Evolutionary conservation across 73 alveolate species (phyloP), one percentile per base, ranked within the genome.

Genomic region (Paramecium caudatum): DNA sequence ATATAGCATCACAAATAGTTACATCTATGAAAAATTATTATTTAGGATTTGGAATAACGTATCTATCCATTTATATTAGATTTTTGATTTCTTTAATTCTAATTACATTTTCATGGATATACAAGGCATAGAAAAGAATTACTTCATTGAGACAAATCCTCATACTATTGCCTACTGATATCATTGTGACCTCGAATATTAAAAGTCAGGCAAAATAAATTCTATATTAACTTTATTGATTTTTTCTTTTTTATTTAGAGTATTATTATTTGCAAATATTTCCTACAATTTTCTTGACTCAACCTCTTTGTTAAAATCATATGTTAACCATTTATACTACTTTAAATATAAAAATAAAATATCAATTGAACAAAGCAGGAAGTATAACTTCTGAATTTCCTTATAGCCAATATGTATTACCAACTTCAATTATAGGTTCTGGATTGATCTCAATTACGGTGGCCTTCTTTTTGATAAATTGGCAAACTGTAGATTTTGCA

Each of bases 391-490:
- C 98, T 45, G 94, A 47, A 15, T 47, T 80, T 55, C 94, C 96
- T 4, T 21, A 23, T 2, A 94, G 47, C 47, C 87, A 46, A 17
- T 50, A 39, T 1, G 86, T 84, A 48, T 36, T 62, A 9, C 98
- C 98, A 8, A 62, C 47, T 25, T 70, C 86, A 0, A 92, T 81
- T 15, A 65, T 25, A 0, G 95, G 92, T 21, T 92, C 95, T 15
- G 87, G 82, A 84, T 94, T 94, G 21, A 94, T 37, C 82, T 94
- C 98, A 37, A 94, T 90, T 1, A 92, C 83, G 5, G 95, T 93
- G 21, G 47, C 43, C 23, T 92, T 94, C 68, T 90, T 82, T 36
- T 47, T 61, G 3, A 92, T 30, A 2, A 94, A 86, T 46, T 50
- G 50, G 3, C 63, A 50, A 2, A 90, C 94, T 6, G 90, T 69